Conservation (phyloP, 2,329 filamentous ascomycete species). For the Dothistroma pini region DNA sequence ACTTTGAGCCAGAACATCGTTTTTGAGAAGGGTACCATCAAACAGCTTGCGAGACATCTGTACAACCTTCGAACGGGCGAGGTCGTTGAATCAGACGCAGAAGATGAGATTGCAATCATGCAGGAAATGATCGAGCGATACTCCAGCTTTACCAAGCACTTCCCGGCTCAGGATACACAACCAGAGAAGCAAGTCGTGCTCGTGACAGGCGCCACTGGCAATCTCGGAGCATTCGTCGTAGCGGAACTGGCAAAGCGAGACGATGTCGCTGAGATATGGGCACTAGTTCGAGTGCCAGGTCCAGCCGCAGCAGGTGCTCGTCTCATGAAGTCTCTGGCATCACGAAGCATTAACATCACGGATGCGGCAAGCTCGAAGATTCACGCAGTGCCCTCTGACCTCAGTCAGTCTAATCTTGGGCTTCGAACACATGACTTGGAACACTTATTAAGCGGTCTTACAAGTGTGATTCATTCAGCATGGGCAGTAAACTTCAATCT, state of each 20-base stretch:
- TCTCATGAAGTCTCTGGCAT: constrained; percentile 34
- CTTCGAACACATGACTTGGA: constrained; percentile 23
- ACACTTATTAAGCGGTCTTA: constrained; percentile 25
- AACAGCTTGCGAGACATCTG: constrained; percentile 46
- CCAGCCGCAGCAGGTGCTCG: constrained; percentile 35
- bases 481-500: constrained; percentile 41
- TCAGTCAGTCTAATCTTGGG: constrained; percentile 27
- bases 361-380: constrained; percentile 25
- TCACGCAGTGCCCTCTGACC: constrained; percentile 27
- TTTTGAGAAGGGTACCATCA: constrained; percentile 55
- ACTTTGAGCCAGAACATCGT: constrained; percentile 51
- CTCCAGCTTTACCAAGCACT: constrained; percentile 36
- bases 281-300: constrained; percentile 49
- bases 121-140: constrained; percentile 45
- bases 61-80: constrained; percentile 41
- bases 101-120: constrained; percentile 45
- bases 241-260: constrained; percentile 32
- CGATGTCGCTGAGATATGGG: constrained; percentile 45
- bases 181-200: constrained; percentile 34
- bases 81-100: constrained; percentile 24
- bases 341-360: constrained; percentile 36
- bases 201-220: constrained; percentile 63
- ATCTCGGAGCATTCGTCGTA: constrained; percentile 59
- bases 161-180: constrained; percentile 12
- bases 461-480: constrained; percentile 36